These are phyloP conservation scores for Saccharomycopsis babjevae DNA, from an alignment of 805 yeast genomes.

Conservation along the genomic window DNA sequence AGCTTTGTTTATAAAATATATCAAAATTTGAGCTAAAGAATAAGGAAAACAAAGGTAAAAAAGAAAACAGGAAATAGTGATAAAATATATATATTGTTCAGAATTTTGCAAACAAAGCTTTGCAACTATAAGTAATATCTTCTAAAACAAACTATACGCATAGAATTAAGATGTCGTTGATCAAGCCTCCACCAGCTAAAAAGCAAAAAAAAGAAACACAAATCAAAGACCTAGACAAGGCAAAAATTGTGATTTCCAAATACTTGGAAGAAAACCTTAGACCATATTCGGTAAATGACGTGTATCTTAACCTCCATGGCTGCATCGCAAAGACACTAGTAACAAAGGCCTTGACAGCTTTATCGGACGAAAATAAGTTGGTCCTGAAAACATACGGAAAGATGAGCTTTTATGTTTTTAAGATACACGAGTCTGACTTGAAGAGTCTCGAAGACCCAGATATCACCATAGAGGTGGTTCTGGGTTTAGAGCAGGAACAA, in stretches of 20 bases:
- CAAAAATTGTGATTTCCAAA: conserved; percentile 27
- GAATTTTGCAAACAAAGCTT: not conserved
- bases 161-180: not conserved
- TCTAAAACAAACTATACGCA: not conserved
- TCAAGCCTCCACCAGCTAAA: conserved; percentile 5
- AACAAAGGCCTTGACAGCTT: conserved; percentile 28
- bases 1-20: no score
- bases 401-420: conserved; percentile 30
- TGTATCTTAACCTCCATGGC: conserved; percentile 36
- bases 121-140: no score
- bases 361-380: conserved; percentile 28
- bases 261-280: conserved; percentile 36
- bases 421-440: not conserved
- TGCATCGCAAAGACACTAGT: conserved; percentile 28
- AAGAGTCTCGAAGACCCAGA: not conserved
- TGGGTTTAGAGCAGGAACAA: not conserved
- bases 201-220: conserved; percentile 6
- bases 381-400: conserved; percentile 36
- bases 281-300: conserved; percentile 40
- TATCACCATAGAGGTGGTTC: conserved; percentile 1
- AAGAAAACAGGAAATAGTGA: no score
- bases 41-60: no score
- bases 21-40: no score
- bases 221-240: conserved; percentile 14
- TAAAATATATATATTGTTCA: no score